Evolutionary conservation across 768 basidiomycete genomes (phyloP), one percentile per base, ranked within the genome.

Genomic region (Gymnopilus dilepis): DNA sequence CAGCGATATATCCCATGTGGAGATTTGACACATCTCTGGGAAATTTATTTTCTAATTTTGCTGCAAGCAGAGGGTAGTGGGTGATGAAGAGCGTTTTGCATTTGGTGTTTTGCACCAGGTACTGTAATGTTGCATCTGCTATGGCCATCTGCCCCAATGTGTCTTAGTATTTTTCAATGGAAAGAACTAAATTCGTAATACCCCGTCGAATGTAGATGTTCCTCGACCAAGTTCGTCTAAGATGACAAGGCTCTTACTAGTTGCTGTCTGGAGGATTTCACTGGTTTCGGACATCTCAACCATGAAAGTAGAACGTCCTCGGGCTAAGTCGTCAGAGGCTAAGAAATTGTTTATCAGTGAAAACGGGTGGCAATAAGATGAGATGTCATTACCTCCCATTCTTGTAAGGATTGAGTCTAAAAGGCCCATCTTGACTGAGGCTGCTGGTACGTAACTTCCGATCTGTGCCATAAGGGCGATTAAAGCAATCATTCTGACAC

Each of bases 301-400:
- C 96, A 97, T 97, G 73, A 98, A 97, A 0, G 92, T 99, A 0
- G 95, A 97, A 7, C 93, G 86, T 0, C 95, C 95, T 38, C 90
- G 83, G 6, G 87, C 84, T 24, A 98, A 74, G 65, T 97, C 94
- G 71, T 99, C 97, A 9, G 87, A 90, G 0, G 97, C 97, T 90
- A 41, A 43, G 60, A 40, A 48, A n/a, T n/a, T n/a, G n/a, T 31
- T 40, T n/a, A 54, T 52, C 6, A 31, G 56, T 4, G 28, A 51
- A 47, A 1, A 21, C 6, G 28, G 24, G 22, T n/a, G 5, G 22
- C n/a, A 15, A 37, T 40, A 6, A 47, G 13, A 26, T 17, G 38
- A 40, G 34, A 41, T 51, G 24, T 22, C 2, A 26, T 43, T 66
- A 90, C 91, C 91, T 60, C 94, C 94, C 94, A 96, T 96, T 53